phyloP scores from a whole-genome alignment of 106 monocot species.

The Dendrobium catenatum region DNA sequence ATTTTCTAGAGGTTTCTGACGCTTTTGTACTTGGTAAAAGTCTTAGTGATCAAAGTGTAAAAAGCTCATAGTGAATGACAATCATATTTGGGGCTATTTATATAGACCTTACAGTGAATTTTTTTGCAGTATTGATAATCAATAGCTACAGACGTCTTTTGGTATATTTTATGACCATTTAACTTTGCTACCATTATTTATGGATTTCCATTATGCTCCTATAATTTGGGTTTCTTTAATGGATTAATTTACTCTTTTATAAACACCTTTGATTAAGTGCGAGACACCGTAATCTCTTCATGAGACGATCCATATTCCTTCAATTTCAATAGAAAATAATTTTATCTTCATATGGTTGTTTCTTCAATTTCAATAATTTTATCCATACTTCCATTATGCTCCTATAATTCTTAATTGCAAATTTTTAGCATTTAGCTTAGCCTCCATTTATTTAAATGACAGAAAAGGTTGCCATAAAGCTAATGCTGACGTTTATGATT shows the following conservation, averaged over 20 bases:
- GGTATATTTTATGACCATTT: not conserved
- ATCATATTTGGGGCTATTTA: too few species aligned
- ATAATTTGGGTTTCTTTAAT: not conserved
- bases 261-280: not conserved
- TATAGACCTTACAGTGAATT: too few species aligned
- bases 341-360: not conserved
- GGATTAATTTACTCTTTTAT: not conserved
- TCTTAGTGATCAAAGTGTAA: too few species aligned
- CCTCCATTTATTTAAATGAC: not conserved
- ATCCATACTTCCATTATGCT: too few species aligned
- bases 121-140: too few species aligned
- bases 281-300: not conserved
- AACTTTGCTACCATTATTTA: not conserved
- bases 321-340: not conserved
- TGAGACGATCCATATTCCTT: not conserved
- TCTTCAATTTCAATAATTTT: not conserved
- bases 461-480: not conserved
- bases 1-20: too few species aligned
- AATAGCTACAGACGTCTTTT: not conserved
- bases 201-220: not conserved
- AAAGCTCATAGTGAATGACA: too few species aligned
- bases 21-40: too few species aligned
- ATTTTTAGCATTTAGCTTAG: not conserved
- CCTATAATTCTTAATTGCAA: not conserved
- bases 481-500: not conserved